Percentiles rank a stretch among this genome's conserved stretches.
Evolutionary conservation across 2,329 filamentous ascomycete genomes (phyloP).

Genomic region (Ceratocystis albifundus): DNA sequence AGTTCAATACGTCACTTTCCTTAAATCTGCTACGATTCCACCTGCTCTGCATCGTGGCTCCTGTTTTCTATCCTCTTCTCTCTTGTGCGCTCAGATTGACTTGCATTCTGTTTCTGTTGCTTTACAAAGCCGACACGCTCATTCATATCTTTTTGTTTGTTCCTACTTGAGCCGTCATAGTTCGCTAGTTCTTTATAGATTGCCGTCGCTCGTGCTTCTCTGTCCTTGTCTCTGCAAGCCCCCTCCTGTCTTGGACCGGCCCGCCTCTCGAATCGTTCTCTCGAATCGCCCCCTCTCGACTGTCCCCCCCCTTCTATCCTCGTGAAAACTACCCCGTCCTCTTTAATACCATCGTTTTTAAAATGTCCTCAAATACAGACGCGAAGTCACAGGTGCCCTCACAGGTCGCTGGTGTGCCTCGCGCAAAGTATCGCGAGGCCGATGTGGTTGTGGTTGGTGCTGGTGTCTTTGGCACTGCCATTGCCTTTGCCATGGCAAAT

Average conservation of each 20-base stretch:
- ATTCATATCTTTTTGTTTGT: not conserved
- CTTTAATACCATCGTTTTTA: not conserved
- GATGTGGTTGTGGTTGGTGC: constrained; percentile 90
- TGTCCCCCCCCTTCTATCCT: not conserved
- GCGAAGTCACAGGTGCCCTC: not conserved
- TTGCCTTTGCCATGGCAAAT: constrained; percentile 71
- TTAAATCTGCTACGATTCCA: not conserved
- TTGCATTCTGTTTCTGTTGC: not conserved
- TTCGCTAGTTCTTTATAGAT: not conserved
- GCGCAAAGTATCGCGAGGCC: constrained; percentile 45
- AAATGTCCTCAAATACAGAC: not conserved
- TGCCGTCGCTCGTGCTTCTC: not conserved
- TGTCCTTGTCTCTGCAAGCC: not conserved
- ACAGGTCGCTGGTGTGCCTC: not conserved
- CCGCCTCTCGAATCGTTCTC: not conserved
- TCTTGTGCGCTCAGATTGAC: not conserved
- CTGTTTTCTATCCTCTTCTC: not conserved
- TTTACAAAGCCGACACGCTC: not conserved
- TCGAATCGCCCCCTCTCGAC: not conserved
- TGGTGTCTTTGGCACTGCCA: constrained; percentile 77
- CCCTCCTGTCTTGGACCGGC: not conserved
- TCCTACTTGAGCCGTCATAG: not conserved
- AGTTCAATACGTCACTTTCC: not conserved
- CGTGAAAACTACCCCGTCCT: not conserved
- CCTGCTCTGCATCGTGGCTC: not conserved